phyloP scores from a whole-genome alignment of 2,329 filamentous ascomycete species.

The Aspergillus felis region DNA sequence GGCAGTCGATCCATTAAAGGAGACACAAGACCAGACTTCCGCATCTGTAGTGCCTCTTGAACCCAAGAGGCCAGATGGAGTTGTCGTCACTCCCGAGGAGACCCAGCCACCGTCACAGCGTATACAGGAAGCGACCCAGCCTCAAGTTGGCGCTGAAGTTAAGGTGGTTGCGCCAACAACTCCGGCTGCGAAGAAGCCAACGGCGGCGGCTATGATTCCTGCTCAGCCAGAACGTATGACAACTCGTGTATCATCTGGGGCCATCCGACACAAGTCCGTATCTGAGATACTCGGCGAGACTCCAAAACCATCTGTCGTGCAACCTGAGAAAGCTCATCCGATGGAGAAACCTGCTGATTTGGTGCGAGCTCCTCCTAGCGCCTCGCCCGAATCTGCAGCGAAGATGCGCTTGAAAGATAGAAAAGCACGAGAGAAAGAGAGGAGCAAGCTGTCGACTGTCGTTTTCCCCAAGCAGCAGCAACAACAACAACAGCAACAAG shows the following conservation, averaged over 20 bases:
- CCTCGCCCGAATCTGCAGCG: slow-evolving; percentile 30
- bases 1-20: slow-evolving; percentile 17
- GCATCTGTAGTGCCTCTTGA: slow-evolving; percentile 7
- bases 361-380: slow-evolving; percentile 8
- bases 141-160: slow-evolving; percentile 8
- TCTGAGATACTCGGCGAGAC: slow-evolving; percentile 66
- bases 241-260: slow-evolving; percentile 66
- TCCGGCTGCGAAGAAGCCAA: slow-evolving; percentile 24
- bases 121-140: slow-evolving; percentile 10
- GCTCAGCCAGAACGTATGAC: slow-evolving; percentile 56
- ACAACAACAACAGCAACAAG: slow-evolving; percentile 46
- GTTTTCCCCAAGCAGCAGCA: slow-evolving; percentile 68
- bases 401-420: slow-evolving; percentile 45
- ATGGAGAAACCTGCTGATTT: slow-evolving; percentile 32
- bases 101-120: slow-evolving; percentile 9
- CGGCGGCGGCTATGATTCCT: slow-evolving; percentile 22
- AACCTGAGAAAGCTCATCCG: slow-evolving; percentile 33
- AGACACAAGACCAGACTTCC: slow-evolving; percentile 9
- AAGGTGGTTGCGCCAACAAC: slow-evolving; percentile 12
- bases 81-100: slow-evolving; percentile 9
- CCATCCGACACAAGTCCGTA: slow-evolving; percentile 67
- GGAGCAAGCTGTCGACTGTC: slow-evolving; percentile 67
- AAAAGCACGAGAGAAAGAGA: slow-evolving; percentile 56
- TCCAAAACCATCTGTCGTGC: slow-evolving; percentile 37
- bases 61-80: slow-evolving; percentile 10